phyloP scores from a whole-genome alignment of 164 flowering plant genomes.

The Cinnamomum micranthum region DNA sequence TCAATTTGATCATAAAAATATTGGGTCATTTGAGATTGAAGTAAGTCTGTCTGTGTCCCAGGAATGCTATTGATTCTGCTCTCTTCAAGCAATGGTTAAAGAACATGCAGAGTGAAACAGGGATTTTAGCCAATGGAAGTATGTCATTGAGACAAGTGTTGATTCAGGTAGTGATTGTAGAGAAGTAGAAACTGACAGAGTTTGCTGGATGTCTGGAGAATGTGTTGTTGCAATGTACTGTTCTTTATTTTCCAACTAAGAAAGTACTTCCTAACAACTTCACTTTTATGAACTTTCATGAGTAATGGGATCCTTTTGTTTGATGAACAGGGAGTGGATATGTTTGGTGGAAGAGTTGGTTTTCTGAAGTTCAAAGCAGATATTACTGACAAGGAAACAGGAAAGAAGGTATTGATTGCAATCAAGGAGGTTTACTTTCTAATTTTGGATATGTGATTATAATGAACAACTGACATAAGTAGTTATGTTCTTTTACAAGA shows the following conservation, averaged over 20 bases:
- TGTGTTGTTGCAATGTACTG: neutral
- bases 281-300: neutral
- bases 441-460: neutral
- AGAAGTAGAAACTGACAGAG: neutral
- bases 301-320: neutral
- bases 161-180: constrained; percentile 53
- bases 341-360: constrained; percentile 81
- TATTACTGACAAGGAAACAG: constrained; percentile 58
- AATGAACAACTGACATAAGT: neutral
- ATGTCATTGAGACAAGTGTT: constrained; percentile 57
- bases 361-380: constrained; percentile 90
- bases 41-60: constrained; percentile 18
- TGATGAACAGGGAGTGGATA: constrained; percentile 65
- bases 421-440: constrained; percentile 3
- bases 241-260: neutral
- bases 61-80: constrained; percentile 68
- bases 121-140: constrained; percentile 53
- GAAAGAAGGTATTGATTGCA: constrained; percentile 57
- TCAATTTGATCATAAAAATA: neutral
- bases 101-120: constrained; percentile 64
- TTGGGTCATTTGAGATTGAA: neutral
- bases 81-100: constrained; percentile 83
- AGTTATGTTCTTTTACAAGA: neutral
- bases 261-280: neutral
- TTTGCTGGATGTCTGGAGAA: neutral